phyloP scores from a whole-genome alignment of 2,329 filamentous ascomycete genomes.

The Paecilomyces sp. region DNA sequence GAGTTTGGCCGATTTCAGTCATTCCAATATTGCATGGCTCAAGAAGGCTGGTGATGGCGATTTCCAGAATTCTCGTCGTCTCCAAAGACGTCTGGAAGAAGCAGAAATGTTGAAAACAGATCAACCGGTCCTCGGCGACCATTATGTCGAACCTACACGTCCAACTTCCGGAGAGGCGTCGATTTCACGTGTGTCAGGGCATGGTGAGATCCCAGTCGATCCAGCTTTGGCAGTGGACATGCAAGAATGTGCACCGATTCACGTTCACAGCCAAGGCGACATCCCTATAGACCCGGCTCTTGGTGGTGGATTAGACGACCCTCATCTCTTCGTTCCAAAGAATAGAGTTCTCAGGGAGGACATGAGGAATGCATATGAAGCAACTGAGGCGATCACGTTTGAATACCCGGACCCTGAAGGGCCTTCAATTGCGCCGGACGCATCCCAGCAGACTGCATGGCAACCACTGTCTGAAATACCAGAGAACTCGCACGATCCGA shows the following conservation, averaged over 20 bases:
- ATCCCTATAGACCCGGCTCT: constrained; percentile 1
- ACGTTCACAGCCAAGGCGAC: constrained; percentile 1
- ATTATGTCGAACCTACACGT: constrained; percentile 33
- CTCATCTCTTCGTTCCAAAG: constrained; percentile 16
- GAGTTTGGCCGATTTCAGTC: constrained; percentile 79
- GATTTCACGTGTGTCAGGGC: constrained; percentile 5
- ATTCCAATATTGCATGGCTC: constrained; percentile 83
- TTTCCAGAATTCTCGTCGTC: constrained; percentile 37
- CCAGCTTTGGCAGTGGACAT: constrained; percentile 26
- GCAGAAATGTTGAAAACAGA: constrained; percentile 45
- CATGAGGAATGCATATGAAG: constrained; percentile 21
- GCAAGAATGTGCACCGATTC: not conserved
- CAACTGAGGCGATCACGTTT: constrained; percentile 26
- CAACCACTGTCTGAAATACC: not conserved
- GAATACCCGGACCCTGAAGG: constrained; percentile 21
- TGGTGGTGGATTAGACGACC: not conserved
- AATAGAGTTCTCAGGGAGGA: constrained; percentile 20
- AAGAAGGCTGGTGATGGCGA: constrained; percentile 49
- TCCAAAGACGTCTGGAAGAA: constrained; percentile 45
- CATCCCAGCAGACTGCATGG: not conserved
- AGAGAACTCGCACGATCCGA: not conserved
- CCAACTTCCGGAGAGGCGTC: constrained; percentile 3
- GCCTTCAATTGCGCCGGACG: not conserved
- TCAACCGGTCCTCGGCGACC: constrained; percentile 39
- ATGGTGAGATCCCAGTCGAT: constrained; percentile 35